Percentiles rank a stretch among this genome's conserved stretches.
Conservation (phyloP, 2,329 filamentous ascomycete genomes). For the Domatiomyces globalis region DNA sequence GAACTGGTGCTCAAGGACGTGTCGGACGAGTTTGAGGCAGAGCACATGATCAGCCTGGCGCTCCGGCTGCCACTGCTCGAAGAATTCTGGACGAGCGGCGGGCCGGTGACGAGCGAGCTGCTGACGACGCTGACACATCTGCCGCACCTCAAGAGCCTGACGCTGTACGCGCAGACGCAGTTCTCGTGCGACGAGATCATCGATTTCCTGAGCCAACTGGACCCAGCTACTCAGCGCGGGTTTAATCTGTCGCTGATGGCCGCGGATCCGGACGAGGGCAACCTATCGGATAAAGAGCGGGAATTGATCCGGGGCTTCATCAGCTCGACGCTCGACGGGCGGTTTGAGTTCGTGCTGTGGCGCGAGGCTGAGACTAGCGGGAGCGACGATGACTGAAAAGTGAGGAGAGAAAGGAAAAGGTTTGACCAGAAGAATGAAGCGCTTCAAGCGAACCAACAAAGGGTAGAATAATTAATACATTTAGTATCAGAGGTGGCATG, state of each 20-base stretch:
- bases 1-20: constrained; percentile 24
- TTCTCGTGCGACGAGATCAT: constrained; percentile 22
- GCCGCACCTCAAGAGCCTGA: constrained; percentile 18
- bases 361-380: constrained; percentile 15
- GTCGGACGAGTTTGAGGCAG: constrained; percentile 22
- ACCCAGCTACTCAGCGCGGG: constrained; percentile 19
- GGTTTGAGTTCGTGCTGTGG: constrained; percentile 18
- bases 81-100: constrained; percentile 23
- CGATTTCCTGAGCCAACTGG: constrained; percentile 21
- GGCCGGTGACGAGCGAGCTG: constrained; percentile 20
- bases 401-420: background rate
- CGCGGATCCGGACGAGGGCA: constrained; percentile 11
- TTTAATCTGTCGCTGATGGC: constrained; percentile 22
- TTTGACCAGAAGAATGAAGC: too few relatives aligned
- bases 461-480: too few relatives aligned
- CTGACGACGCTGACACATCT: constrained; percentile 21
- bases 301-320: constrained; percentile 20
- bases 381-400: constrained; percentile 16
- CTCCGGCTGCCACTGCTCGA: constrained; percentile 22
- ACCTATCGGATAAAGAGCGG: constrained; percentile 20
- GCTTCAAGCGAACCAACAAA: too few relatives aligned
- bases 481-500: too few relatives aligned
- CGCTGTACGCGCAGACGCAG: constrained; percentile 23
- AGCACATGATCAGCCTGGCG: constrained; percentile 21
- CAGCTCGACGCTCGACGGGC: constrained; percentile 12